Conservation (phyloP, 1,284 basidiomycete genomes). For the Vanrija sp. region DNA sequence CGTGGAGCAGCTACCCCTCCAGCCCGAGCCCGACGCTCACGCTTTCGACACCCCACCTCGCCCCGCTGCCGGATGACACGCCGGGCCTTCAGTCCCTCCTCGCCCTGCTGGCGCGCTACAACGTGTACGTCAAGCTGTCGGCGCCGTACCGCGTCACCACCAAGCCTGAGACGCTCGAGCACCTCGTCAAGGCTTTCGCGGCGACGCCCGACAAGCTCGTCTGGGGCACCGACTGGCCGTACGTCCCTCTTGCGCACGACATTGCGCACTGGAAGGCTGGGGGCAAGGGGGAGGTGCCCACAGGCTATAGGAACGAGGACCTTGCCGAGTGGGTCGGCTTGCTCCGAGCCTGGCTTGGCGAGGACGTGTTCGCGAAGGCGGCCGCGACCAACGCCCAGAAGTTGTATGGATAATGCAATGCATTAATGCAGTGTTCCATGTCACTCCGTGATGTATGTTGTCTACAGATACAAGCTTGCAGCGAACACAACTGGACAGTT, state of each 20-base stretch:
- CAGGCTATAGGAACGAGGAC: slow-evolving; percentile 3
- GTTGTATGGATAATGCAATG: slow-evolving; percentile 4
- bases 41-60: neutral
- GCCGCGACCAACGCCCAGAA: slow-evolving; percentile 4
- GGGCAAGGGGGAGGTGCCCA: neutral
- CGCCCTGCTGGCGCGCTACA: neutral
- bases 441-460: neutral
- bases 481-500: slow-evolving; percentile 68
- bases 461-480: slow-evolving; percentile 75
- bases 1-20: neutral
- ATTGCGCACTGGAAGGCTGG: neutral
- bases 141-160: slow-evolving; percentile 10
- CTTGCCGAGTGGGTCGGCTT: slow-evolving; percentile 1
- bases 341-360: slow-evolving; percentile 5
- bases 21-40: neutral
- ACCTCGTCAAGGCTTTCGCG: slow-evolving; percentile 1
- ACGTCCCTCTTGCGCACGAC: slow-evolving; percentile 2
- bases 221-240: slow-evolving; percentile 12
- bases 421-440: too few species aligned
- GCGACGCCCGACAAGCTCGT: neutral
- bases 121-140: slow-evolving; percentile 5
- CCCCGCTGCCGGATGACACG: neutral
- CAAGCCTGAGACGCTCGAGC: slow-evolving; percentile 2
- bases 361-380: slow-evolving; percentile 3
- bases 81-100: neutral